Evolutionary conservation across 2,329 filamentous ascomycete genomes (phyloP), one percentile per base, ranked within the genome.

Genomic region (Epicoccum nigrum): DNA sequence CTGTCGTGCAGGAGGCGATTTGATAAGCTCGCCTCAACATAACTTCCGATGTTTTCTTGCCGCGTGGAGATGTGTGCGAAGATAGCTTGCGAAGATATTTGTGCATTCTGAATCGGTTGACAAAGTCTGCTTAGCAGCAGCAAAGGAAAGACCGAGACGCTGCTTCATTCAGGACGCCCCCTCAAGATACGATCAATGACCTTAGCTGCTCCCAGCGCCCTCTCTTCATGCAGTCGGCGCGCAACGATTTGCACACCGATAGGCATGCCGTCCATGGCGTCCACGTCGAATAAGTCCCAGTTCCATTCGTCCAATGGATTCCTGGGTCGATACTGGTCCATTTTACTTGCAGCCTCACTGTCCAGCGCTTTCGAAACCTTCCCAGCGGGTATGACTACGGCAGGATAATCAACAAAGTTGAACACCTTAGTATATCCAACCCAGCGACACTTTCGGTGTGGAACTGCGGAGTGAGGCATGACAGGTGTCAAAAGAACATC

Each of bases 321-420:
- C 15, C 81, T 72, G 6, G 81, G 72, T 23, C 73, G 53, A 53
- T 81, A 79, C 2, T 53, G 32, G 3, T 32, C 23, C 13, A 65
- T 65, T 5, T 62, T 63, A 47, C 67, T 70, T 0, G 71, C 61
- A 12, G 69, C 60, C 2, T 65, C 56, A 7, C 39, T 20, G 5
- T 82, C 73, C 35, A 77, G 69, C 4, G 74, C 65, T 34, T 74
- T 71, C 1, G 71, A 69, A 1, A 81, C 79, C 7, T 66, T 67
- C 0, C 81, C 83, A 12, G 78, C 79, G 0, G 85, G 84, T 12
- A 87, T 70, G 0, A 81, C 78, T 4, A 85, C 67, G 0, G 83
- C 79, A 0, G 82, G 75, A 58, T 87, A 87, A 61, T 88, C 85
- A 0, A 87, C 71, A 8, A 86, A 70, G 57, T 86, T 86, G 78